These are phyloP conservation scores for Penicillium sp. DNA, from an alignment of 2,329 filamentous ascomycete genomes.

Conservation along the genomic window DNA sequence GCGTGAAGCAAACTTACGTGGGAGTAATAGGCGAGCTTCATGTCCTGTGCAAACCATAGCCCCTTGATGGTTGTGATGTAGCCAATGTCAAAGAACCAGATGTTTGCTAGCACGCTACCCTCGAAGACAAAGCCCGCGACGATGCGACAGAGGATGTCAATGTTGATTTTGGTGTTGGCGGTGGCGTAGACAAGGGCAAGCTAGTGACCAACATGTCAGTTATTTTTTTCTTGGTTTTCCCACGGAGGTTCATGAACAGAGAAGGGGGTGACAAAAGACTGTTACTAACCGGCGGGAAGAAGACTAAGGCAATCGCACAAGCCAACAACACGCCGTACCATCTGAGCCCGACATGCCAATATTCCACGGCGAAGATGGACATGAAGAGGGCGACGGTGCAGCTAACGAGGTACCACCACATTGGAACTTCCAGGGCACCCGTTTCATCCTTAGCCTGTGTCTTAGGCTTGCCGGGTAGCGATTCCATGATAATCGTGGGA, in stretches of 20 bases:
- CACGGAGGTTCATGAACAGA: neutral
- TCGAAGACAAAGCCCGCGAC: conserved; percentile 36
- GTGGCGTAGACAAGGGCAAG: conserved; percentile 31
- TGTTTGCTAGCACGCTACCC: conserved; percentile 38
- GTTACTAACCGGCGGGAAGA: conserved; percentile 27
- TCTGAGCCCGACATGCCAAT: conserved; percentile 28
- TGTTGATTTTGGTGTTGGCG: conserved; percentile 33
- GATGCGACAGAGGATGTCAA: conserved; percentile 33
- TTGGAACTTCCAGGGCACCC: conserved; percentile 20
- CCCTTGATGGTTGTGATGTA: conserved; percentile 34
- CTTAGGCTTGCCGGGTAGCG: conserved; percentile 6
- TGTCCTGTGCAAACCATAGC: conserved; percentile 31
- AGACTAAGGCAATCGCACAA: conserved; percentile 26
- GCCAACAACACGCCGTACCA: conserved; percentile 34
- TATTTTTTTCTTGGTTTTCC: too few species aligned
- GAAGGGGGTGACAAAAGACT: neutral
- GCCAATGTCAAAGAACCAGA: conserved; percentile 33
- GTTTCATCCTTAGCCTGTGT: conserved; percentile 2
- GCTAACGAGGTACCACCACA: conserved; percentile 27
- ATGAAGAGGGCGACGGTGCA: conserved; percentile 25
- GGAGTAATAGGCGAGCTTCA: conserved; percentile 34
- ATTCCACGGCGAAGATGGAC: conserved; percentile 29
- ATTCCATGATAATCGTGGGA: conserved; percentile 7
- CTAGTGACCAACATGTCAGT: conserved; percentile 9
- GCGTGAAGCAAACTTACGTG: conserved; percentile 12